phyloP scores from a whole-genome alignment of 345 rosid species.

The Eucalyptus erythrocorys region DNA sequence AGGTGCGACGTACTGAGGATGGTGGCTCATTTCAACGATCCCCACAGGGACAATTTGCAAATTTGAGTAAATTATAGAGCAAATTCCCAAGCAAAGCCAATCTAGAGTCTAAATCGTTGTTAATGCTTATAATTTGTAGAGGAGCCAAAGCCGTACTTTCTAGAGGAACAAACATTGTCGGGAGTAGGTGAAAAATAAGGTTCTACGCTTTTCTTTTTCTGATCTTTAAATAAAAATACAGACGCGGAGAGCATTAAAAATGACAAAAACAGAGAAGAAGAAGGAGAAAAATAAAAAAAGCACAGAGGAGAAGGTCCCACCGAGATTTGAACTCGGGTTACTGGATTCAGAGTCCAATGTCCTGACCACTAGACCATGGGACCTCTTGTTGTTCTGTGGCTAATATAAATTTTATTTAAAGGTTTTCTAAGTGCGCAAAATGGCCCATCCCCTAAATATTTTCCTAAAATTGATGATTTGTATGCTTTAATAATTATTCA shows the following conservation, averaged over 20 bases:
- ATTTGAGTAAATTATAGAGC: background rate
- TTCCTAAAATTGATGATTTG: background rate
- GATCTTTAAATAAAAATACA: background rate
- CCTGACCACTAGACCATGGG: conserved; percentile 94
- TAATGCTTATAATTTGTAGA: background rate
- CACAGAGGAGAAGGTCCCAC: conserved; percentile 35
- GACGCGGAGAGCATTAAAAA: background rate
- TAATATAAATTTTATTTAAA: accelerated
- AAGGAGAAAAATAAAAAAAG: accelerated
- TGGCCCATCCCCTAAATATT: too few relatives aligned
- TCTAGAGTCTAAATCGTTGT: background rate
- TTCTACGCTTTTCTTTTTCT: background rate
- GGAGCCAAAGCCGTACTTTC: accelerated
- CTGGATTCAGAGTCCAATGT: conserved; percentile 95
- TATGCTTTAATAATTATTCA: too few relatives aligned
- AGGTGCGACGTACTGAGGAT: background rate
- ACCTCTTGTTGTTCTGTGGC: background rate
- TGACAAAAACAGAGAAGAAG: background rate
- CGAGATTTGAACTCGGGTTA: conserved; percentile 99
- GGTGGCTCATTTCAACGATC: background rate
- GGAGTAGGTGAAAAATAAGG: background rate
- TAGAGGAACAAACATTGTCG: background rate
- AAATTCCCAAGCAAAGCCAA: background rate
- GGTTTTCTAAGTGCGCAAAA: accelerated
- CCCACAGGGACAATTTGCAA: accelerated